These are phyloP conservation scores for Amanita muscaria DNA, from an alignment of 768 basidiomycete species.

Conservation along the genomic window DNA sequence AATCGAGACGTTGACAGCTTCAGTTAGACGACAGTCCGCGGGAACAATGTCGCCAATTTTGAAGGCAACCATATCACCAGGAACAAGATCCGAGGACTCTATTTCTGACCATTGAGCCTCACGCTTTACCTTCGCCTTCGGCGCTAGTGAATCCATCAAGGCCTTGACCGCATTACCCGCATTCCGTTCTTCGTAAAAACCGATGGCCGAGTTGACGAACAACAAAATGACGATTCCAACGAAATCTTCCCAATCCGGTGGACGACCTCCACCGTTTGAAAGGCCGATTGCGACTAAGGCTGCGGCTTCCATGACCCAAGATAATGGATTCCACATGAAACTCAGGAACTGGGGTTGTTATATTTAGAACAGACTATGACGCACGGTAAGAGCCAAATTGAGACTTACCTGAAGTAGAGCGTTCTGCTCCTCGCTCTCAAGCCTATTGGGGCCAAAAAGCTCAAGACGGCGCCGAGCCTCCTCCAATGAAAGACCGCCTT, in stretches of 20 bases:
- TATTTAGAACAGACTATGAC: not conserved
- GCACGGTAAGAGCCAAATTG: not conserved
- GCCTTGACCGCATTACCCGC: conserved; percentile 99
- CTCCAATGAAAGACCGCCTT: conserved; percentile 63
- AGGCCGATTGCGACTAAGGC: conserved; percentile 91
- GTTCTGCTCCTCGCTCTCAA: conserved; percentile 86
- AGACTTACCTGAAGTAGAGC: conserved; percentile 70
- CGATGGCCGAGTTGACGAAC: conserved; percentile 92
- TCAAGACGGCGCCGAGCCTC: conserved; percentile 82
- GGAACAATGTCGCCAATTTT: conserved; percentile 99
- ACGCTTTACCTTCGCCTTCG: conserved; percentile 93
- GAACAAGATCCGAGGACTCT: conserved; percentile 83
- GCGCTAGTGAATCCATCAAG: conserved; percentile 97
- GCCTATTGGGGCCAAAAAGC: conserved; percentile 94
- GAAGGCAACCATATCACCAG: conserved; percentile 95
- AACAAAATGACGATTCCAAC: conserved; percentile 89
- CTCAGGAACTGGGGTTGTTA: conserved; percentile 57
- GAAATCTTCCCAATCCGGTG: conserved; percentile 98
- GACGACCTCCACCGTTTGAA: conserved; percentile 79
- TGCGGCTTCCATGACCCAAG: conserved; percentile 99
- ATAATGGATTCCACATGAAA: conserved; percentile 99
- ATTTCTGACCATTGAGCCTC: conserved; percentile 81
- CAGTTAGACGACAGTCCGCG: conserved; percentile 93
- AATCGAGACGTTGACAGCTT: conserved; percentile 95
- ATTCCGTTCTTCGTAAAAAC: conserved; percentile 96